Evolutionary conservation across 805 yeast genomes (phyloP).

Genomic region (Millerozyma acaciae): DNA sequence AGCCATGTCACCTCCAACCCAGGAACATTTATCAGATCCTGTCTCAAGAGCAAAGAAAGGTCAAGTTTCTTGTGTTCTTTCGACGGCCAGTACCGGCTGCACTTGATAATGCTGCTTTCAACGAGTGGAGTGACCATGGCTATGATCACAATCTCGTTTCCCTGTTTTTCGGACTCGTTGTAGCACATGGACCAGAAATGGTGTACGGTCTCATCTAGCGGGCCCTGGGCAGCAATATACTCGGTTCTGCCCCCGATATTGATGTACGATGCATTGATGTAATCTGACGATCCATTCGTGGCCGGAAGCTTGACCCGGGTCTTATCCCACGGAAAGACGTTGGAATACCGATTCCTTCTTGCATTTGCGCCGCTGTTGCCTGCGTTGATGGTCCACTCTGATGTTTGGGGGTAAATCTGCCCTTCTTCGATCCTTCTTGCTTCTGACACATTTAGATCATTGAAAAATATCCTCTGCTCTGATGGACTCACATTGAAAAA

Average conservation of each 20-base stretch:
- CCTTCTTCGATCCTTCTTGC: conserved; percentile 10
- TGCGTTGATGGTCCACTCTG: conserved; percentile 7
- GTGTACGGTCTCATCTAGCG: conserved; percentile 34
- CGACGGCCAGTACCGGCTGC: conserved; percentile 41
- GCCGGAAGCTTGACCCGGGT: conserved; percentile 31
- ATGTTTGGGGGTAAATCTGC: conserved; percentile 2
- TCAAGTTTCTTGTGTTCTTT: conserved; percentile 14
- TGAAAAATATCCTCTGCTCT: conserved; percentile 4
- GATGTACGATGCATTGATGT: conserved; percentile 39
- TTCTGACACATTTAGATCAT: conserved; percentile 5
- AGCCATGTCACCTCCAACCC: conserved; percentile 15
- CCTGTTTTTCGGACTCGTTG: conserved; percentile 25
- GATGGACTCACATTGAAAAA: conserved; percentile 2
- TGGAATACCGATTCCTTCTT: conserved; percentile 32
- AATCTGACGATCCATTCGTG: conserved; percentile 18
- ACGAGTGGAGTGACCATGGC: conserved; percentile 51
- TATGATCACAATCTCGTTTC: conserved; percentile 23
- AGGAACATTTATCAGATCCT: conserved; percentile 21
- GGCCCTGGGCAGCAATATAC: conserved; percentile 77
- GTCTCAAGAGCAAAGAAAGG: conserved; percentile 11
- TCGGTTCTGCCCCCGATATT: conserved; percentile 10
- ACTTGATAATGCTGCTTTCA: conserved; percentile 39
- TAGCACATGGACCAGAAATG: conserved; percentile 50
- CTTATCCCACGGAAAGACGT: conserved; percentile 40
- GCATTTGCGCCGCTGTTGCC: conserved; percentile 4